Evolutionary conservation across 169 alveolate genomes (phyloP).

Genomic region (Besnoitia besnoiti): DNA sequence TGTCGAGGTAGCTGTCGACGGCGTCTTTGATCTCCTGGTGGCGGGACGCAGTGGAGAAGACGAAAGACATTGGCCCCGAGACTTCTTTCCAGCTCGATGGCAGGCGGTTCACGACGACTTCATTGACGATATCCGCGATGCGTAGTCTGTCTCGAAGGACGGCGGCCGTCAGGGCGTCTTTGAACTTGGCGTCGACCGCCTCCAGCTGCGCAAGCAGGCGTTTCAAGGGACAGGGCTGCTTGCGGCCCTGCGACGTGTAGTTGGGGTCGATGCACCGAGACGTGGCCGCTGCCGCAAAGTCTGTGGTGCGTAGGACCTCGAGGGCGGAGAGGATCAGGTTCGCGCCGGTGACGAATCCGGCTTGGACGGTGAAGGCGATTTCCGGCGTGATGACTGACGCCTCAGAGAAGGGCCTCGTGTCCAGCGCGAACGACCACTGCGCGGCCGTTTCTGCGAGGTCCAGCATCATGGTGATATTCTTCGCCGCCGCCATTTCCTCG

Average conservation of each 20-base stretch:
- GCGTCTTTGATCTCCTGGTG: not conserved
- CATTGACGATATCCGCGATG: not conserved
- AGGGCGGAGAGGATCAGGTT: not conserved
- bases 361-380: not conserved
- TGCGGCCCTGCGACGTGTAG: conserved; percentile 3
- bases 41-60: not conserved
- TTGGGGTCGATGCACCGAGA: not conserved
- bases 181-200: not conserved
- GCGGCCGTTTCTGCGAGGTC: not conserved
- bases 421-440: not conserved
- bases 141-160: not conserved
- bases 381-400: not conserved
- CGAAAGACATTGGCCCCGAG: conserved; percentile 34
- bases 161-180: not conserved
- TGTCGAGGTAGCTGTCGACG: not conserved
- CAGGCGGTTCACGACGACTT: not conserved
- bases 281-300: conserved; percentile 5
- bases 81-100: not conserved
- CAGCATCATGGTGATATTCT: not conserved
- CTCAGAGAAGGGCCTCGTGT: conserved; percentile 22
- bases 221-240: not conserved
- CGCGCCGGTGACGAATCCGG: not conserved
- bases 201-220: not conserved
- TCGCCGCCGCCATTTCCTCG: not conserved
- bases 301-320: not conserved